phyloP scores from a whole-genome alignment of 208 protist genomes.

The Leishmania aethiopica region DNA sequence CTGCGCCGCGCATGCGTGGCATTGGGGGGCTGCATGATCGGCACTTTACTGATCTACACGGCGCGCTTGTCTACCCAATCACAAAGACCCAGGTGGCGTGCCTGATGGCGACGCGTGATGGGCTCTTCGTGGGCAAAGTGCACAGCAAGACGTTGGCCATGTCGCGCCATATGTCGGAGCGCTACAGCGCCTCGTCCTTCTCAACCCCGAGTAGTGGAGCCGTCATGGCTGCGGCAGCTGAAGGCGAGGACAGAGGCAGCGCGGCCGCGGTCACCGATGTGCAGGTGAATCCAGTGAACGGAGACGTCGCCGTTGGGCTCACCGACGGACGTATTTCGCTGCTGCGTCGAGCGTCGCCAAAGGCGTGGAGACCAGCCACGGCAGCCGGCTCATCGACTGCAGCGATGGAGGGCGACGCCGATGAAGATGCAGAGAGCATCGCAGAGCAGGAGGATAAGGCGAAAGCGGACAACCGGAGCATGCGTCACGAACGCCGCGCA shows the following conservation, averaged over 20 bases:
- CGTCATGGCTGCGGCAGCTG: not conserved
- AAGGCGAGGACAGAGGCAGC: not conserved
- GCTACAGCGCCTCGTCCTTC: conserved; percentile 17
- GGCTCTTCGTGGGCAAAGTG: conserved; percentile 58
- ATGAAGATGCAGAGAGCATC: not conserved
- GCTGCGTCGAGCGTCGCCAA: conserved; percentile 31
- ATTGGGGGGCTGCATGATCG: conserved; percentile 41
- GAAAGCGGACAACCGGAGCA: not conserved
- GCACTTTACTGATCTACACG: conserved; percentile 43
- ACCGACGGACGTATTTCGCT: conserved; percentile 57
- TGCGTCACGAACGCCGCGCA: not conserved
- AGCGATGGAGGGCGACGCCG: not conserved
- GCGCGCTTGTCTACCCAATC: conserved; percentile 42
- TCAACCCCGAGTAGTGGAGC: not conserved
- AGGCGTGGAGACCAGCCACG: conserved; percentile 12
- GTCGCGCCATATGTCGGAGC: conserved; percentile 50
- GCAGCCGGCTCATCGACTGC: not conserved
- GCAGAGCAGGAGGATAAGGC: conserved; percentile 11
- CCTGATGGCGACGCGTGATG: conserved; percentile 36
- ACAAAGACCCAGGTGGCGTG: conserved; percentile 37
- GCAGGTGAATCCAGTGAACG: conserved; percentile 51
- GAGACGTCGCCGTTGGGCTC: conserved; percentile 72
- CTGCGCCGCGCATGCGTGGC: conserved; percentile 23
- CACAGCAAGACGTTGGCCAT: conserved; percentile 48
- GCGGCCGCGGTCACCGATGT: conserved; percentile 29